Base-by-base conservation (phyloP, 148 eudicot genomes). In the Nyssa sinensis region DNA sequence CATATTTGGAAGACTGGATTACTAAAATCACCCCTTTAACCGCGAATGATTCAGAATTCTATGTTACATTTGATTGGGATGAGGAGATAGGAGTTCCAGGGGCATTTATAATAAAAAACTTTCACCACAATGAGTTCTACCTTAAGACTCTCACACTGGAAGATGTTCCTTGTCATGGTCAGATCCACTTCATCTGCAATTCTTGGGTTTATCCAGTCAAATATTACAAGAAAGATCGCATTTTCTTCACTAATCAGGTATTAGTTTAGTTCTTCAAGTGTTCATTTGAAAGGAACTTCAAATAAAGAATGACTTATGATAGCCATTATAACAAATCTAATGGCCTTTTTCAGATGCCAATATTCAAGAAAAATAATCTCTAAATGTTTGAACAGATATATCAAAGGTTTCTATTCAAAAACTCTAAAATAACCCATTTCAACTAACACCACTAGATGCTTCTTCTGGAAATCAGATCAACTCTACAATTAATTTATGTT, bases 201-300 rank as follows among this genome's bases (percentile, higher is more conserved):
- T 91, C 96, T 30, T 91, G 96, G 96, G 82, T 93, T 49, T 93
- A 93, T 76, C 97, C 91, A 1, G 61, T 84, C 71, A 51, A 81
- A 4, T 37, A 72, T 1, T 91, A 91, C 88, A 74, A 79, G 23
- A 80, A 51, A 49, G 89, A 85, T 33, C 90, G 98, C 2, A 35
- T 93, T 0, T 91, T 93, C 84, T 93, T 93, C 75, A 73, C 76
- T 51, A 93, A 93, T 76, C 86, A 91, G 98, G 98, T 93, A 65
- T 49, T 64, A 13, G 5, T 23, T 5, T 35, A 62, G 24, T 24
- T 55, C 5, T n/a, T 55, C 4, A 55, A 3, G 59, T 19, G 23
- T 55, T 0, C 21, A 4, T 21, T n/a, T n/a, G n/a, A n/a, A n/a
- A n/a, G n/a, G n/a, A n/a, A n/a, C n/a, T n/a, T n/a, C n/a, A n/a